Evolutionary conservation across 1,284 basidiomycete species (phyloP).

Genomic region (Fomes fomentarius): DNA sequence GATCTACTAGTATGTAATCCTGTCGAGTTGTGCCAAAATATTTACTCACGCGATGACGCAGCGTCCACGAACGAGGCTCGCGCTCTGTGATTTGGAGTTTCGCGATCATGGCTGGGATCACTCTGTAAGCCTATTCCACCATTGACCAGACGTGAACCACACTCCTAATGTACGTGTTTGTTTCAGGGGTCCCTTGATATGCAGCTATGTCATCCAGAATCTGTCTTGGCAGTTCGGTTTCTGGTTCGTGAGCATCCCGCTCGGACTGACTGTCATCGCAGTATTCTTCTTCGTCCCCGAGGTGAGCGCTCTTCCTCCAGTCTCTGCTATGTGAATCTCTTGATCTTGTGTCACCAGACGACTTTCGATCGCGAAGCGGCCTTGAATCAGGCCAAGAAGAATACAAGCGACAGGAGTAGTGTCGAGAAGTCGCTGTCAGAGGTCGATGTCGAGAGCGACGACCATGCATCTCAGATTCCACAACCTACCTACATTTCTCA

Average conservation of each 20-base stretch:
- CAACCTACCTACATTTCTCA: slow-evolving; percentile 36
- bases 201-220: slow-evolving; percentile 45
- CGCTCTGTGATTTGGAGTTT: slow-evolving; percentile 47
- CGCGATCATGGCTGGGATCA: slow-evolving; percentile 46
- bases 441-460: slow-evolving; percentile 12
- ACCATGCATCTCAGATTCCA: neutral
- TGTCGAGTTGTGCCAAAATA: neutral
- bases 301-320: slow-evolving; percentile 20
- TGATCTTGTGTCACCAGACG: slow-evolving; percentile 34
- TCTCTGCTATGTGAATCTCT: neutral
- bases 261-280: slow-evolving; percentile 37
- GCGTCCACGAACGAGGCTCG: slow-evolving; percentile 46
- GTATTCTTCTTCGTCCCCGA: slow-evolving; percentile 49
- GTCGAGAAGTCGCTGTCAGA: slow-evolving; percentile 26
- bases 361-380: slow-evolving; percentile 30
- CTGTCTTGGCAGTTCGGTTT: slow-evolving; percentile 46
- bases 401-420: slow-evolving; percentile 32
- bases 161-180: too few species aligned
- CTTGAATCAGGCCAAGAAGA: neutral
- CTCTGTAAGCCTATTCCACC: slow-evolving; percentile 36
- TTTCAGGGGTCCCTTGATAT: slow-evolving; percentile 39
- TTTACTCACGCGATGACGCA: slow-evolving; percentile 5
- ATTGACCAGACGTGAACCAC: too few species aligned
- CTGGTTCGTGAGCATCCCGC: slow-evolving; percentile 46
- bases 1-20: slow-evolving; percentile 40